Conservation (phyloP, 331 rosid genomes). For the Dryas integrifolia region DNA sequence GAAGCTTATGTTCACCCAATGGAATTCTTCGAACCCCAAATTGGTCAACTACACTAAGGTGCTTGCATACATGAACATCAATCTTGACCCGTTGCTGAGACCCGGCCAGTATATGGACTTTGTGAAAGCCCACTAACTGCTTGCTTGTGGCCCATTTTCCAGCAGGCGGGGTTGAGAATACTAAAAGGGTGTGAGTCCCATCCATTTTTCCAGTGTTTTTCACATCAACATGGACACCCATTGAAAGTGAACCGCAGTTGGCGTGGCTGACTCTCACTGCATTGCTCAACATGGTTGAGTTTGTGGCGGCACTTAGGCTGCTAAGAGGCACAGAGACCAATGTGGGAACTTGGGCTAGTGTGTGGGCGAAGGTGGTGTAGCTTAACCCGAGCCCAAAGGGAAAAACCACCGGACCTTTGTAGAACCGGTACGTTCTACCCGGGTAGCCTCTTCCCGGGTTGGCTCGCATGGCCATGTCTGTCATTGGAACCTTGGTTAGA, state of each 20-base stretch:
- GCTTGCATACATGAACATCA: conserved; percentile 68
- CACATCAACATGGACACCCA: conserved; percentile 47
- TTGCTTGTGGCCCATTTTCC: conserved; percentile 37
- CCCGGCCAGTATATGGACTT: conserved; percentile 54
- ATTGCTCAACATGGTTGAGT: conserved; percentile 35
- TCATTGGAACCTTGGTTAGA: conserved; percentile 66
- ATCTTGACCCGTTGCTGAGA: conserved; percentile 40
- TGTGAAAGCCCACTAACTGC: conserved; percentile 60
- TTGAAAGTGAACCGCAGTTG: conserved; percentile 36
- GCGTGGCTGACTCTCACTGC: conserved; percentile 47
- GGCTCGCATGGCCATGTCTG: conserved; percentile 73
- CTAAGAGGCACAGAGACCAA: conserved; percentile 33
- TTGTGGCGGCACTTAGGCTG: conserved; percentile 19
- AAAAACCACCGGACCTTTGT: conserved; percentile 81
- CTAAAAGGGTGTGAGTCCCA: conserved; percentile 67
- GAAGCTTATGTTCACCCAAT: conserved; percentile 63
- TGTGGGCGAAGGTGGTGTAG: conserved; percentile 55
- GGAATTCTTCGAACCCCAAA: conserved; percentile 81
- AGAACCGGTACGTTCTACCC: conserved; percentile 85
- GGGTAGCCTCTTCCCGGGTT: conserved; percentile 69
- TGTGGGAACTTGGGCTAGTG: conserved; percentile 45
- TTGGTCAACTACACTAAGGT: conserved; percentile 61
- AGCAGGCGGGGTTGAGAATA: conserved; percentile 54
- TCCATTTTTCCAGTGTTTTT: conserved; percentile 64
- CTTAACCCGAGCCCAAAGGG: conserved; percentile 81